Conservation (phyloP, 2,329 filamentous ascomycete genomes). For the Drechslerella dactyloides region DNA sequence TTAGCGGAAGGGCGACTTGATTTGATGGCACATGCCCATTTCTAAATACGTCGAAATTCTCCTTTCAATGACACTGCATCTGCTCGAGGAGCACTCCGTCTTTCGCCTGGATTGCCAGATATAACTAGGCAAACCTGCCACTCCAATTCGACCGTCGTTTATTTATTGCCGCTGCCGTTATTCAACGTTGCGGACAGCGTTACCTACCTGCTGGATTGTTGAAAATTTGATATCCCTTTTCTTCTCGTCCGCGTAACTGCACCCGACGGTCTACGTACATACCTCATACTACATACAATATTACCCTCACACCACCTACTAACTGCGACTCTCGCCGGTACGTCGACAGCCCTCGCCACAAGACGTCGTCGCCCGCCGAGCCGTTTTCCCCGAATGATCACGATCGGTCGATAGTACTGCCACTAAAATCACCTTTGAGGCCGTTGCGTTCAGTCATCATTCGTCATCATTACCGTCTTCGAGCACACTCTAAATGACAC, state of each 20-base stretch:
- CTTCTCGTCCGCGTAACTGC: not conserved
- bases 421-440: too few relatives aligned
- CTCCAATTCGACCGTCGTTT: slow-evolving; percentile 1
- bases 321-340: not conserved
- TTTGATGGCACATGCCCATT: slow-evolving; percentile 38
- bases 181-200: not conserved
- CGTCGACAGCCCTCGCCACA: not conserved
- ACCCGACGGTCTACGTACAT: not conserved
- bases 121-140: not conserved
- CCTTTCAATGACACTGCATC: slow-evolving; percentile 14
- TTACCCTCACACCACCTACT: not conserved
- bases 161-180: not conserved
- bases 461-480: not conserved
- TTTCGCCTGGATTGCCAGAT: not conserved
- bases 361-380: too few relatives aligned
- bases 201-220: too few relatives aligned
- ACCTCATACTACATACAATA: not conserved
- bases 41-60: slow-evolving; percentile 42
- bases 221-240: not conserved
- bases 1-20: slow-evolving; percentile 23
- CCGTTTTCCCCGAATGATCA: too few relatives aligned
- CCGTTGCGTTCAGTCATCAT: not conserved
- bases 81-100: not conserved
- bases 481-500: slow-evolving; percentile 45
- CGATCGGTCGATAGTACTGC: too few relatives aligned